Evolutionary conservation across 2,329 filamentous ascomycete species (phyloP), one percentile per base, ranked within the genome.

Genomic region (Arachnomyces sp.): DNA sequence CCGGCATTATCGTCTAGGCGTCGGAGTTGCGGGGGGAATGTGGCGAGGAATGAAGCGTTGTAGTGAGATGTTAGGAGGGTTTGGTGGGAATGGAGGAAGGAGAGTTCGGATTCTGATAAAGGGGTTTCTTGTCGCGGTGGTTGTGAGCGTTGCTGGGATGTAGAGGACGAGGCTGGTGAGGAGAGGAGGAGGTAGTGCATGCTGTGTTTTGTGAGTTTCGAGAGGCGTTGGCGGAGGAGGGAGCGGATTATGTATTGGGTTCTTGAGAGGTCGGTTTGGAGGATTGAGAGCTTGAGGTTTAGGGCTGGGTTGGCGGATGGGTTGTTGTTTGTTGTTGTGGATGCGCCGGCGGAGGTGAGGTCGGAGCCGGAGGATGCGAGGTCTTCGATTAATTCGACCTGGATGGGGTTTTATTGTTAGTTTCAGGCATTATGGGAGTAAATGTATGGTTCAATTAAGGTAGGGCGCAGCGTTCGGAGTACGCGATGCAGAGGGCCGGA

Each of bases 191-290:
- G 54, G 45, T 67, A 66, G 50, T 63, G 54, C 58, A 86, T 85
- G 42, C 61, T 62, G 51, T 63, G 55, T 43, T 61, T 62, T 21
- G 65, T 64, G 42, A 70, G 55, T 75, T 98, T 96, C 39, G 85
- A 79, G 42, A 96, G 80, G n/a, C 92, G 75, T 7, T 85, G 81
- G 39, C 93, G 76, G 41, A 98, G 65, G 49, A 90, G 83, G 49
- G 84, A 84, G 45, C 92, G 76, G 13, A 96, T 77, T 15, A 98
- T 73, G 57, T 88, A 98, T 67, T 95, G 95, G 66, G 86, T 93
- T 34, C 92, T 75, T 61, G 95, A 89, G 40, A 98, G 77, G 67
- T 98, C 92, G 5, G 93, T 96, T 69, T 98, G 92, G 40, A 95
- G 81, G 46, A 98, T 84, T 36, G 95, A 95, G 56, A 96, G 80